Percentiles rank a stretch among this genome's conserved stretches.
These are phyloP conservation scores for Raphanus hybrid DNA, from an alignment of 441 rosid species.

Conservation along the genomic window DNA sequence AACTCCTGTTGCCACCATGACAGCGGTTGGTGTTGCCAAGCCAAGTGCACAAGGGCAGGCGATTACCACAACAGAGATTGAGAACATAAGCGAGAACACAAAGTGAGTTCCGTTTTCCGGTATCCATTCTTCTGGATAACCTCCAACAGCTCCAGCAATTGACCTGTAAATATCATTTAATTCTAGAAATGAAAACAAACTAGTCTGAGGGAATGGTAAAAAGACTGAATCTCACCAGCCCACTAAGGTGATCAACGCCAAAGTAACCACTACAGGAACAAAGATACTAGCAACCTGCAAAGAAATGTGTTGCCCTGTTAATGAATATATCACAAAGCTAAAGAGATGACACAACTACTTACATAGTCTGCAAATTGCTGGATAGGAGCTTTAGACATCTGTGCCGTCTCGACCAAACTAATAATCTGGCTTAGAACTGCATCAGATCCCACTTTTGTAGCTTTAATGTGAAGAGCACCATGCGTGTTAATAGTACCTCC, in stretches of 20 bases:
- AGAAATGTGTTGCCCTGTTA: background rate
- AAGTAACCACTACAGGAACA: slow-evolving; percentile 83
- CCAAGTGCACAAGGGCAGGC: slow-evolving; percentile 99
- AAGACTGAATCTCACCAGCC: slow-evolving; percentile 71
- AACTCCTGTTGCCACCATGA: slow-evolving; percentile 99
- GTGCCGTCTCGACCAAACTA: slow-evolving; percentile 98
- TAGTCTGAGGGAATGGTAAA: background rate
- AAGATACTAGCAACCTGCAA: slow-evolving; percentile 96
- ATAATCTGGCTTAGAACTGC: slow-evolving; percentile 95
- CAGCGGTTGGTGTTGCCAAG: slow-evolving; percentile 99
- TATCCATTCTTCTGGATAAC: slow-evolving; percentile 87
- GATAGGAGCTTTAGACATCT: slow-evolving; percentile 99
- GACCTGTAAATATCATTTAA: slow-evolving; percentile 58
- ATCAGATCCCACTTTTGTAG: slow-evolving; percentile 94
- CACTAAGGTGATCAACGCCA: slow-evolving; percentile 75
- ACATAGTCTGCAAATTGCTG: slow-evolving; percentile 98
- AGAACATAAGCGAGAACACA: slow-evolving; percentile 93
- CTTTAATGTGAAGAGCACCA: slow-evolving; percentile 84
- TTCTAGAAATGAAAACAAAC: slow-evolving; percentile 27
- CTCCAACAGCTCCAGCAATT: slow-evolving; percentile 72
- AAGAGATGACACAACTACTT: slow-evolving; percentile 44
- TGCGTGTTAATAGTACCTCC: slow-evolving; percentile 98
- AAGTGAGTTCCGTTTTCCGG: slow-evolving; percentile 85
- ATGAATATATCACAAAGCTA: background rate
- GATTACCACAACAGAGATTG: slow-evolving; percentile 95